Evolutionary conservation across 257 asterid genomes (phyloP).

Genomic region (Solanum chilense): DNA sequence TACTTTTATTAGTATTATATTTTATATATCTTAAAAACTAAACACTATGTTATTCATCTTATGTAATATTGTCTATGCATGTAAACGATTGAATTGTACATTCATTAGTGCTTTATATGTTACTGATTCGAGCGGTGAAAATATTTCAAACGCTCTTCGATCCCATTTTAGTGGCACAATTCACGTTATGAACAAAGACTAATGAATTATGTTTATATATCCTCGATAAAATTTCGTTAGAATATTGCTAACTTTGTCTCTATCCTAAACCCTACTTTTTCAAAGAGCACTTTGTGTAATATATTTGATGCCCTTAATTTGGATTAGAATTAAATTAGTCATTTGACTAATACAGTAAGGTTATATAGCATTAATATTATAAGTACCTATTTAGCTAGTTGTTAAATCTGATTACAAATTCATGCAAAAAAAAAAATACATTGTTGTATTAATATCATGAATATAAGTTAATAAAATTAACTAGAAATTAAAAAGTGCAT

Average conservation of each 20-base stretch:
- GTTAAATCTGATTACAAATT: neutral
- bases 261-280: neutral
- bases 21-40: neutral
- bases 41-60: neutral
- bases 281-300: neutral
- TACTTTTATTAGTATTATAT: neutral
- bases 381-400: neutral
- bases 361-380: neutral
- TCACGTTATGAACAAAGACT: neutral
- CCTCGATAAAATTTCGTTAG: neutral
- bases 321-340: neutral
- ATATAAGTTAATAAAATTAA: neutral
- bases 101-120: neutral
- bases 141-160: accelerated
- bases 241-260: neutral
- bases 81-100: neutral
- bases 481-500: neutral
- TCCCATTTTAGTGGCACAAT: accelerated
- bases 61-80: neutral
- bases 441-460: neutral
- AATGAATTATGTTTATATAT: neutral
- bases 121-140: accelerated
- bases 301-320: neutral
- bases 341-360: neutral
- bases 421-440: neutral